Evolutionary conservation across 2,329 filamentous ascomycete species (phyloP).

Genomic region (Microsporum canis): DNA sequence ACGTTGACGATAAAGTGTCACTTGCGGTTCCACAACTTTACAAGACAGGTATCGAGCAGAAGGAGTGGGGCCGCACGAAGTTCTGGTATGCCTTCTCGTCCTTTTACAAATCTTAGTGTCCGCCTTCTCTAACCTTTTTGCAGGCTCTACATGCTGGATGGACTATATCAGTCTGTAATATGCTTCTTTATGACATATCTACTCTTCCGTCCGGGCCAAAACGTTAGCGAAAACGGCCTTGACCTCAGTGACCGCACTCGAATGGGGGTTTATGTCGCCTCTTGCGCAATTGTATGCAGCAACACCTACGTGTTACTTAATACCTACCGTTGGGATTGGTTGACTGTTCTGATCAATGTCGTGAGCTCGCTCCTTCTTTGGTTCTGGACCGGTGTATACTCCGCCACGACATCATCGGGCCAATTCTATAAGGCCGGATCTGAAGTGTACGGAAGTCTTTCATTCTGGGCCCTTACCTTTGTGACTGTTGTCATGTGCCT

Average conservation of each 20-base stretch:
- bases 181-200: constrained; percentile 89
- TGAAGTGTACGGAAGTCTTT: constrained; percentile 67
- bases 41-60: constrained; percentile 83
- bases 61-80: constrained; percentile 91
- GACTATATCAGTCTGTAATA: constrained; percentile 86
- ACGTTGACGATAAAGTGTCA: constrained; percentile 88
- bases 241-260: constrained; percentile 68
- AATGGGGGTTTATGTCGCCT: constrained; percentile 78
- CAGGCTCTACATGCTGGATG: constrained; percentile 89
- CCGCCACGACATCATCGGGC: constrained; percentile 46
- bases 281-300: constrained; percentile 73
- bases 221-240: constrained; percentile 60
- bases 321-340: constrained; percentile 96
- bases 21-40: constrained; percentile 92
- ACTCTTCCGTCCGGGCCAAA: constrained; percentile 57
- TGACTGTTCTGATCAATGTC: constrained; percentile 69
- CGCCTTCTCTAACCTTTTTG: constrained; percentile 6
- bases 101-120: background rate
- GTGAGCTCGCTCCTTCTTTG: constrained; percentile 82
- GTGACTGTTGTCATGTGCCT: constrained; percentile 72
- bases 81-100: constrained; percentile 64
- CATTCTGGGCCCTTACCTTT: constrained; percentile 78
- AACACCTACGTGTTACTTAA: constrained; percentile 94
- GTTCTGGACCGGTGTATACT: constrained; percentile 91
- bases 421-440: constrained; percentile 65